Conservation (phyloP, 176 grass and related monocot genomes). For the Hsuehochloa calcarea region DNA sequence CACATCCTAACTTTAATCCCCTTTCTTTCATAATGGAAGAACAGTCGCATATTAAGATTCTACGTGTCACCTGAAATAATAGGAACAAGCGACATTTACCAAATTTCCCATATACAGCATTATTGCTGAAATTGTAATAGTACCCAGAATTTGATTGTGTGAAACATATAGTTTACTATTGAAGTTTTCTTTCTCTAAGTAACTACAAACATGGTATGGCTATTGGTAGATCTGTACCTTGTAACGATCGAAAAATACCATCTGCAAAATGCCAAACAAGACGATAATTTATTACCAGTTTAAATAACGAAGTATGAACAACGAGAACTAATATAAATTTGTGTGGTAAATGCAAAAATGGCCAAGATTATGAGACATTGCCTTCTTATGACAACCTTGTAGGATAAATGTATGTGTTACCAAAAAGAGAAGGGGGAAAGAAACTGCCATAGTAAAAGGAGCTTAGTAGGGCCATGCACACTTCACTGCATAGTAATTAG, state of each 20-base stretch:
- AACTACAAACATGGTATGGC: slow-evolving; percentile 1
- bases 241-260: slow-evolving; percentile 93
- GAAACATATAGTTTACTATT: not conserved
- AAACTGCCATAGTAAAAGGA: not conserved
- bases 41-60: not conserved
- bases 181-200: not conserved
- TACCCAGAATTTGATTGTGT: not conserved
- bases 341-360: not conserved
- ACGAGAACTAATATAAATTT: slow-evolving; percentile 21
- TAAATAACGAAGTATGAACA: slow-evolving; percentile 11
- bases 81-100: not conserved
- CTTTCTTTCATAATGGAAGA: slow-evolving; percentile 8
- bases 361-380: not conserved
- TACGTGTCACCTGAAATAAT: not conserved
- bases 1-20: not conserved
- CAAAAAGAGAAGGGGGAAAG: not conserved
- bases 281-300: slow-evolving; percentile 19
- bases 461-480: not conserved
- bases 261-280: slow-evolving; percentile 48
- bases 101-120: not conserved
- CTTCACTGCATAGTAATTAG: not conserved
- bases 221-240: slow-evolving; percentile 57
- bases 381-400: not conserved
- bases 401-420: not conserved
- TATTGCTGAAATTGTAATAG: not conserved